These are phyloP conservation scores for Trametes pubescens DNA, from an alignment of 1,284 basidiomycete species.

Conservation along the genomic window DNA sequence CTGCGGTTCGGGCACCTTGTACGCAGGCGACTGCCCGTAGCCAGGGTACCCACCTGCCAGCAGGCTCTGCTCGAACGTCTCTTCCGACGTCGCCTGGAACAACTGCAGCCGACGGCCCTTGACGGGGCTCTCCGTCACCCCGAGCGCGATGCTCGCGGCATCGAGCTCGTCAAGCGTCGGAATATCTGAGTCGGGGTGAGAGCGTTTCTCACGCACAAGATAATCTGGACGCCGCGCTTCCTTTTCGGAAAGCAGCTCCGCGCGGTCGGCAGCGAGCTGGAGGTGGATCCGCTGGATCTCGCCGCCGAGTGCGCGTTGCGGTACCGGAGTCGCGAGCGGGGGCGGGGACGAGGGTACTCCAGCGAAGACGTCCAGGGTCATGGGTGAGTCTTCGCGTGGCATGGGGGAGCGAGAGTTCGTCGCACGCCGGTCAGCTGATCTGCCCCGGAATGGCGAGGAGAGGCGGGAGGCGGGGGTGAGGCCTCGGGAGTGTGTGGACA, in stretches of 20 bases:
- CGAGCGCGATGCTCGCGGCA: conserved; percentile 49
- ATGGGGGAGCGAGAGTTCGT: conserved; percentile 26
- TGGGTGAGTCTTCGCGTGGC: conserved; percentile 20
- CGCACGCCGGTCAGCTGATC: conserved; percentile 24
- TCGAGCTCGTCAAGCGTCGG: conserved; percentile 36
- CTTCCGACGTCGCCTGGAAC: conserved; percentile 82
- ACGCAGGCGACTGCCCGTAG: conserved; percentile 53
- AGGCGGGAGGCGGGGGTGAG: conserved; percentile 40
- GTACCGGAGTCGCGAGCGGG: conserved; percentile 36
- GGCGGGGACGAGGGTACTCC: conserved; percentile 35
- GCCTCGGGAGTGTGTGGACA: conserved; percentile 30
- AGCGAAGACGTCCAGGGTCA: conserved; percentile 46
- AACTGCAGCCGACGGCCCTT: conserved; percentile 75
- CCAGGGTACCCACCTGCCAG: conserved; percentile 80
- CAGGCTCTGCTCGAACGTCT: conserved; percentile 81
- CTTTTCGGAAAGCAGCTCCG: conserved; percentile 56
- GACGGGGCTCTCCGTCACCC: conserved; percentile 69
- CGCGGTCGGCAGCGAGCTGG: conserved; percentile 56
- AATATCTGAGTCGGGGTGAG: conserved; percentile 48
- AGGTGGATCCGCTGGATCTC: conserved; percentile 68
- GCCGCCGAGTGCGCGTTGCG: conserved; percentile 48
- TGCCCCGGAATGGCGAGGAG: conserved; percentile 45
- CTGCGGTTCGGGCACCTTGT: conserved; percentile 39
- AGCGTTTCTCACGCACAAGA: conserved; percentile 63
- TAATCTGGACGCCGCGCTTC: conserved; percentile 75